Evolutionary conservation across 1,139 yeast genomes (phyloP).

Genomic region (Magnusiomyces sp.): DNA sequence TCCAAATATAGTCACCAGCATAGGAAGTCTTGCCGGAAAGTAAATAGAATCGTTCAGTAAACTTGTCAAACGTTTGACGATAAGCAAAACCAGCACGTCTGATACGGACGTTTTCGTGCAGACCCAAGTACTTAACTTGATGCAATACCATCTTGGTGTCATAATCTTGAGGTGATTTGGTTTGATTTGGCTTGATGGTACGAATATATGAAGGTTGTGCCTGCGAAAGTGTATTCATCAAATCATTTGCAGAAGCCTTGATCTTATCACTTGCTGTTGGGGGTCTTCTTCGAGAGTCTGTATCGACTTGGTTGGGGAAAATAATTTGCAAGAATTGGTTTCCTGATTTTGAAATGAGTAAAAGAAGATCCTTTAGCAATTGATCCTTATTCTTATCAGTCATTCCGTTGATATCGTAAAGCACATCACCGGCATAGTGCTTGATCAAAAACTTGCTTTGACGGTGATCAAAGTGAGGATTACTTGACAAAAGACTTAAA

Average conservation of each 20-base stretch:
- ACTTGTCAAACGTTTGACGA: slow-evolving; percentile 93
- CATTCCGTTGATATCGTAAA: slow-evolving; percentile 83
- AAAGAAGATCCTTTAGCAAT: slow-evolving; percentile 78
- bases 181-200: slow-evolving; percentile 95
- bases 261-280: slow-evolving; percentile 98
- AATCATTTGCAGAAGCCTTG: slow-evolving; percentile 79
- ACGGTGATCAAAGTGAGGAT: slow-evolving; percentile 85
- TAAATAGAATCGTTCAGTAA: slow-evolving; percentile 91
- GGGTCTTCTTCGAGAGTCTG: slow-evolving; percentile 59
- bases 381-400: slow-evolving; percentile 97
- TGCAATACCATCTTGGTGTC: slow-evolving; percentile 86
- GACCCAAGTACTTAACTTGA: slow-evolving; percentile 91
- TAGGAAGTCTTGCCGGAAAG: slow-evolving; percentile 86
- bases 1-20: slow-evolving; percentile 97
- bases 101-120: slow-evolving; percentile 93
- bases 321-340: slow-evolving; percentile 57
- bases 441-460: slow-evolving; percentile 81
- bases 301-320: slow-evolving; percentile 73
- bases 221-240: slow-evolving; percentile 81
- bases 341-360: slow-evolving; percentile 62
- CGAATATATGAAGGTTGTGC: slow-evolving; percentile 94
- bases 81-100: slow-evolving; percentile 99
- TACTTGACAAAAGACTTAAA: slow-evolving; percentile 70
- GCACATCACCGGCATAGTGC: slow-evolving; percentile 98
- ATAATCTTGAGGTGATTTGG: slow-evolving; percentile 83